phyloP scores from a whole-genome alignment of 495 filamentous ascomycete genomes.

The Corynascus novoguineensis region DNA sequence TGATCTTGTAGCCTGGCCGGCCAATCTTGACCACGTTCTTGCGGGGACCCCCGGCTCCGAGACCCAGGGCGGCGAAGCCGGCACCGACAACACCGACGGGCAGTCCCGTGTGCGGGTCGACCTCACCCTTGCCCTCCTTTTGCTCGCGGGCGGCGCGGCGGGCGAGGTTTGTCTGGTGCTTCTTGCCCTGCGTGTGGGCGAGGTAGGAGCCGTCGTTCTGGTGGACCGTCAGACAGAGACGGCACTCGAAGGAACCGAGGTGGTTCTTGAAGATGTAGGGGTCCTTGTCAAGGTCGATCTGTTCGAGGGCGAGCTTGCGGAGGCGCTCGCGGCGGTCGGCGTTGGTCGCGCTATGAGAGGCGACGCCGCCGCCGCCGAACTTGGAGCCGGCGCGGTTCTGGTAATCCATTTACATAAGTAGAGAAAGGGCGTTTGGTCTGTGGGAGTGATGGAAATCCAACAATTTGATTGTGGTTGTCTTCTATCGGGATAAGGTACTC shows the following conservation, averaged over 20 bases:
- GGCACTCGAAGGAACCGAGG: conserved; percentile 95
- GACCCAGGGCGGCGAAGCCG: conserved; percentile 47
- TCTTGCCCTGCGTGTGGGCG: conserved; percentile 95
- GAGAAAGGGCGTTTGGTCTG: background rate
- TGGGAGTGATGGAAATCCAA: too few species aligned
- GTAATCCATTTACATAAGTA: conserved; percentile 45
- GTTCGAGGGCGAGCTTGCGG: conserved; percentile 95
- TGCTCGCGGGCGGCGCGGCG: conserved; percentile 89
- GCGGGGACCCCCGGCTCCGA: conserved; percentile 50
- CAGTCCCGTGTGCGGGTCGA: conserved; percentile 69
- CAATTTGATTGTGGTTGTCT: too few species aligned
- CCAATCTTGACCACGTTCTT: conserved; percentile 97
- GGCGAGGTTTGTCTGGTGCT: conserved; percentile 99
- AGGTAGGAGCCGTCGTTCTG: conserved; percentile 99
- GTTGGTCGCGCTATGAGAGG: conserved; percentile 87
- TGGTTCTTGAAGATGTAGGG: conserved; percentile 99
- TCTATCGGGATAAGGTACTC: too few species aligned
- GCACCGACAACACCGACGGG: conserved; percentile 70
- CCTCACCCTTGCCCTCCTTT: conserved; percentile 66
- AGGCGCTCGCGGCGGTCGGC: conserved; percentile 95
- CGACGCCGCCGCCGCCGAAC: conserved; percentile 95
- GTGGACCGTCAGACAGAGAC: conserved; percentile 97
- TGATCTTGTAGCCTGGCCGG: conserved; percentile 95
- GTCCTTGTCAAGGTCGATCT: conserved; percentile 98
- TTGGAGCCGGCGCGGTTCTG: conserved; percentile 97